Evolutionary conservation across 2,329 filamentous ascomycete species (phyloP), one percentile per base, ranked within the genome.

Genomic region (Curvularia verruculosa): DNA sequence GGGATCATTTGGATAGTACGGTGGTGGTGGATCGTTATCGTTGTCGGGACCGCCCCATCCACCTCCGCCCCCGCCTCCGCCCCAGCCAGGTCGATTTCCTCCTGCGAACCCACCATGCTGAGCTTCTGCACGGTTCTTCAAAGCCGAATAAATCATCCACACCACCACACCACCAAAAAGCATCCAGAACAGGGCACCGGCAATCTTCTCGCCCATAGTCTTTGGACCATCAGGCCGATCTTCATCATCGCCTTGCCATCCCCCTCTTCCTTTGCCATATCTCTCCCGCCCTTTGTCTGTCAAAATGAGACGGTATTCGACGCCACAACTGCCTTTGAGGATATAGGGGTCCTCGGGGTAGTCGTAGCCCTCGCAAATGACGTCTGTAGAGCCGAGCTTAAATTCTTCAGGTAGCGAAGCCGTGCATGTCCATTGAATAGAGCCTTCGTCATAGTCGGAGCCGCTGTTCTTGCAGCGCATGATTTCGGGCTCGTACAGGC

Each of bases 401-500:
- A 88, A 87, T 63, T 88, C 86, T 10, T 80, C 74, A 0, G 86
- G 86, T 1, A 88, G 75, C 2, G 81, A 80, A 5, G 86, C 85
- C n/a, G 86, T 86, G 78, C 94, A 99, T 26, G 90, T 91, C 94
- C 94, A 99, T 78, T 96, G 89, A 36, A 97, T 84, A 73, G 96
- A 90, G 77, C 95, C 87, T 58, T 87, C 86, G 61, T 87, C 86
- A 80, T 97, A 97, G 59, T 89, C 89, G 28, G 85, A 81, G 59
- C 94, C 95, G 59, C 89, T 84, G 79, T 98, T 98, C 60, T 84
- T 89, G 83, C 94, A 99, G 69, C 92, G 91, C 89, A 98, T 91
- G 12, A 89, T 81, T 66, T 96, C 90, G 60, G 96, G 79, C 24
- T 85, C 79, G 80, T 94, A 89, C 54, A 94, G 83, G 37, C 83